A percentile compares a stretch with the other conserved stretches of the same genome.
phyloP scores from a whole-genome alignment of 2,329 filamentous ascomycete species.

The Trichophyton mentagrophytes region DNA sequence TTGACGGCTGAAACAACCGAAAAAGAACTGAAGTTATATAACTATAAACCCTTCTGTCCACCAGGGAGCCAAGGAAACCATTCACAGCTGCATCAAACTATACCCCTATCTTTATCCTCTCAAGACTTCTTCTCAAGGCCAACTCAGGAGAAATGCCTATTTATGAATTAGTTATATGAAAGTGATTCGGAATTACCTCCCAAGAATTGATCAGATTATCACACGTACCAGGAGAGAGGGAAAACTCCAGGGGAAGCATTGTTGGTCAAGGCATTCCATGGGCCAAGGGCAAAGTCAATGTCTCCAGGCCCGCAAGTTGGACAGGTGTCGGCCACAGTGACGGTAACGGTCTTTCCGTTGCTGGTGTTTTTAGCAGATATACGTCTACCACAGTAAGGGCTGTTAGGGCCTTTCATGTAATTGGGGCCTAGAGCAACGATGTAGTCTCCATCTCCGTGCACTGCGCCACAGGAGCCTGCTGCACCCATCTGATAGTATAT shows the following conservation, averaged over 20 bases:
- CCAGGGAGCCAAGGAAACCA: too few species aligned
- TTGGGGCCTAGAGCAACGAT: slow-evolving; percentile 10
- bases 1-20: too few species aligned
- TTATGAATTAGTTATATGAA: not conserved
- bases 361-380: slow-evolving; percentile 10
- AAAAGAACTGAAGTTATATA: too few species aligned
- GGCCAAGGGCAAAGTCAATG: slow-evolving; percentile 12
- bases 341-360: slow-evolving; percentile 7
- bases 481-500: slow-evolving; percentile 9
- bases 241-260: slow-evolving; percentile 8
- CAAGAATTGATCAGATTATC: not conserved
- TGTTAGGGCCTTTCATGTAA: slow-evolving; percentile 7
- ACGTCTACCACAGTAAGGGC: slow-evolving; percentile 6
- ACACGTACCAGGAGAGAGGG: slow-evolving; percentile 9
- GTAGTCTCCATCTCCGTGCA: slow-evolving; percentile 5
- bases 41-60: too few species aligned
- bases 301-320: slow-evolving; percentile 9
- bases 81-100: too few species aligned
- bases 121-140: too few species aligned
- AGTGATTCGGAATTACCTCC: not conserved
- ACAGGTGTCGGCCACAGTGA: slow-evolving; percentile 11
- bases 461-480: slow-evolving; percentile 8
- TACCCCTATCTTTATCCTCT: too few species aligned
- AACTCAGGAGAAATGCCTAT: slow-evolving; percentile 5
- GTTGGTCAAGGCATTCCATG: slow-evolving; percentile 11